phyloP scores from a whole-genome alignment of 2,329 filamentous ascomycete species.

The Venturia pyrina region DNA sequence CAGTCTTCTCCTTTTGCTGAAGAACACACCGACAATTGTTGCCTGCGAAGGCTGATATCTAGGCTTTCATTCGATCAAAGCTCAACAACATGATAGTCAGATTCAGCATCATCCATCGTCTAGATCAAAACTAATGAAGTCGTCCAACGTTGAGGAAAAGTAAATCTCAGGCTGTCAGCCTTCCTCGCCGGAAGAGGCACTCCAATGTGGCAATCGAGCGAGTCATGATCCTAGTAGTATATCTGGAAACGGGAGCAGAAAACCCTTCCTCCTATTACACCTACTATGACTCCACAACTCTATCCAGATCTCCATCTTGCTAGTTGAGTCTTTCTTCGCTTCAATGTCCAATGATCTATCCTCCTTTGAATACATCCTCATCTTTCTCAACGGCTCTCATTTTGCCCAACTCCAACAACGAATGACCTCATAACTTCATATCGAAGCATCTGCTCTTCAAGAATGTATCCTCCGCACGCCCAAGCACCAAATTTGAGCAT shows the following conservation, averaged over 20 bases:
- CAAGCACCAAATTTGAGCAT: conserved; percentile 60
- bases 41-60: not conserved
- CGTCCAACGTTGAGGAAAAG: not conserved
- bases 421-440: not conserved
- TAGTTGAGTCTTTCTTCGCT: not conserved
- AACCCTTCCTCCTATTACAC: not conserved
- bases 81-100: not conserved
- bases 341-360: not conserved
- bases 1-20: too few relatives aligned
- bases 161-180: not conserved
- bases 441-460: conserved; percentile 7
- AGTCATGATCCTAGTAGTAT: not conserved
- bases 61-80: not conserved
- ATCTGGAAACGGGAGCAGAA: not conserved
- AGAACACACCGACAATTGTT: too few relatives aligned
- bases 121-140: not conserved
- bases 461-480: conserved; percentile 44
- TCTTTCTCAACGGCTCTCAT: not conserved
- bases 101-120: not conserved
- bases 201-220: not conserved
- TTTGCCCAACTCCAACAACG: not conserved
- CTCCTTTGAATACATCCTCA: not conserved
- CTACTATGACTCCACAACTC: not conserved
- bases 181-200: not conserved
- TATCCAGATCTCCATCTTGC: not conserved